A percentile compares a stretch with the other conserved stretches of the same genome.
Evolutionary conservation across 2,329 filamentous ascomycete species (phyloP).

Genomic region (Ceratocystis smalleyi): DNA sequence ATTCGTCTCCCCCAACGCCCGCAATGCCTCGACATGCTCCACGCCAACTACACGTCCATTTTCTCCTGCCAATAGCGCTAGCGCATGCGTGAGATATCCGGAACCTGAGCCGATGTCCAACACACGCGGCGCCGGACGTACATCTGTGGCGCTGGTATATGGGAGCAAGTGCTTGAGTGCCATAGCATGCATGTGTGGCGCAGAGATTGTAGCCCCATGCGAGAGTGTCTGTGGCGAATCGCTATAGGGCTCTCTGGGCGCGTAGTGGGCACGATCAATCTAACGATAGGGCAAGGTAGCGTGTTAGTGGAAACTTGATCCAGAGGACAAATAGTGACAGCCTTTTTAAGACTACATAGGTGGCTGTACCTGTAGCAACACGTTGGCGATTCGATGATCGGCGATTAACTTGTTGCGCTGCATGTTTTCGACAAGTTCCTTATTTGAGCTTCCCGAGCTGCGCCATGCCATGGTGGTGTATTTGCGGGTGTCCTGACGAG

Average conservation of each 20-base stretch:
- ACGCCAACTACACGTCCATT: constrained; percentile 62
- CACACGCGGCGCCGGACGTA: constrained; percentile 29
- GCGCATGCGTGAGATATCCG: constrained; percentile 74
- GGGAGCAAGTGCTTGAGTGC: constrained; percentile 37
- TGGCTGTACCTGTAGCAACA: constrained; percentile 23
- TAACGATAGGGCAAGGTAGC: constrained; percentile 23
- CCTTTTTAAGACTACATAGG: not conserved
- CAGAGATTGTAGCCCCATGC: constrained; percentile 40
- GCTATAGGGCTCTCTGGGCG: constrained; percentile 52
- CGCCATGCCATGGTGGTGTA: constrained; percentile 67
- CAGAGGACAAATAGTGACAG: not conserved
- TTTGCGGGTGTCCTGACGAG: not conserved
- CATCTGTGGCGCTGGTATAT: not conserved
- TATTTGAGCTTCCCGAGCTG: constrained; percentile 60
- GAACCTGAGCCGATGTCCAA: constrained; percentile 63
- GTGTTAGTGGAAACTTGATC: not conserved
- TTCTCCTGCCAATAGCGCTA: constrained; percentile 59
- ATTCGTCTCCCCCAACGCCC: constrained; percentile 47
- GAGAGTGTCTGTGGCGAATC: constrained; percentile 42
- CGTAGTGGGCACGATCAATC: constrained; percentile 82
- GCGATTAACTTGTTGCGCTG: constrained; percentile 56
- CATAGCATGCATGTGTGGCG: constrained; percentile 46
- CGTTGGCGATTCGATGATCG: constrained; percentile 54
- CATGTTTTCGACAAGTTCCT: constrained; percentile 63
- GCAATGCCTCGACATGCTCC: constrained; percentile 54